These are phyloP conservation scores for Paraleonurus japonicus DNA, from an alignment of 257 asterid species.

Conservation along the genomic window DNA sequence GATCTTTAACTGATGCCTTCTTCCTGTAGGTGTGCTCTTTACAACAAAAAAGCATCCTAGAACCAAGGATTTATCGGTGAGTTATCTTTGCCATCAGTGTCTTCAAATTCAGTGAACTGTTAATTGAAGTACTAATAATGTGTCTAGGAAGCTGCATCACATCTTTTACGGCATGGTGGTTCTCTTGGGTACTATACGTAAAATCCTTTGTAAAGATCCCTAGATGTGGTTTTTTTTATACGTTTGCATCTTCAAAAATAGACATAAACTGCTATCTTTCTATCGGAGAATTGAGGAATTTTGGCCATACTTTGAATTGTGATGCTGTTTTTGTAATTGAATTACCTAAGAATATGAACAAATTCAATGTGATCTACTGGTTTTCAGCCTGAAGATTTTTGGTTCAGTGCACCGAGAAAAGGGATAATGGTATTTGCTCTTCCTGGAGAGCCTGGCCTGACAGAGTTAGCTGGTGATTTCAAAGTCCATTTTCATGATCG, in stretches of 20 bases:
- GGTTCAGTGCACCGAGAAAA: constrained; percentile 96
- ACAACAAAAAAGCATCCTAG: constrained; percentile 91
- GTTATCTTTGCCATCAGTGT: constrained; percentile 29
- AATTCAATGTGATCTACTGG: constrained; percentile 13
- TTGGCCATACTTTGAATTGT: neutral
- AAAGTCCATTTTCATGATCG: constrained; percentile 95
- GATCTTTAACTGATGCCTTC: constrained; percentile 21
- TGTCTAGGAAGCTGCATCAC: constrained; percentile 19
- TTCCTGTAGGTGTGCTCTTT: constrained; percentile 78
- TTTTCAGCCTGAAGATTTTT: constrained; percentile 89
- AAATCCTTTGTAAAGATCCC: neutral
- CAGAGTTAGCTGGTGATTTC: constrained; percentile 91
- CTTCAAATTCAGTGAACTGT: neutral
- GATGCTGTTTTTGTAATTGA: neutral
- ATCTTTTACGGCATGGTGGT: constrained; percentile 1
- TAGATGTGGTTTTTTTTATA: neutral
- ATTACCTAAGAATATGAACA: neutral
- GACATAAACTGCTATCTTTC: neutral
- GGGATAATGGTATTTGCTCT: constrained; percentile 98
- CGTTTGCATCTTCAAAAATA: neutral
- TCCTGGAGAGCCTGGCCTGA: constrained; percentile 97
- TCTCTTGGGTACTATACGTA: neutral
- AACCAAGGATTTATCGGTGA: constrained; percentile 89
- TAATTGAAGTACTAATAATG: constrained; percentile 1
- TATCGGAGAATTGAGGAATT: neutral